These are phyloP conservation scores for Allium fistulosum DNA, from an alignment of 106 monocot genomes.

Conservation along the genomic window DNA sequence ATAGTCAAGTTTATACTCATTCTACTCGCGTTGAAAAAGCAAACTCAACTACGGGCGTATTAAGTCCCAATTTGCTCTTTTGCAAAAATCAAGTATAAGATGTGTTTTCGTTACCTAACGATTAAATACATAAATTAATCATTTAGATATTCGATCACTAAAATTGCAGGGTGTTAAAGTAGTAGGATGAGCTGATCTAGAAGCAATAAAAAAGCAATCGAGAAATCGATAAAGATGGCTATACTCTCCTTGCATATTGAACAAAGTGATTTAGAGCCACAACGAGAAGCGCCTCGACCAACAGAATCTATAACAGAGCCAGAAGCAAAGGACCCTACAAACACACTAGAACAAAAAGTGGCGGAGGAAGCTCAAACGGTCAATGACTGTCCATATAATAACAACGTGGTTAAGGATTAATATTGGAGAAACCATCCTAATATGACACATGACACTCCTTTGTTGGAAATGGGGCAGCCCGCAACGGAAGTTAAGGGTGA, in stretches of 20 bases:
- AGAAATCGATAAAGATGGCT: slow-evolving; percentile 44
- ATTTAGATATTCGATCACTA: too few relatives aligned
- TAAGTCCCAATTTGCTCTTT: too few relatives aligned
- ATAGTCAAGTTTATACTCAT: too few relatives aligned
- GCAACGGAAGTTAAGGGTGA: too few relatives aligned
- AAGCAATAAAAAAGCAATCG: slow-evolving; percentile 50
- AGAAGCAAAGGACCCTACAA: neutral
- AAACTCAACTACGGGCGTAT: too few relatives aligned
- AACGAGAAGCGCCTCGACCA: slow-evolving; percentile 3
- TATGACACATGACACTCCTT: too few relatives aligned
- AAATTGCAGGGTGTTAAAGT: too few relatives aligned
- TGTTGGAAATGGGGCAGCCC: too few relatives aligned
- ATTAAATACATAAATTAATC: too few relatives aligned
- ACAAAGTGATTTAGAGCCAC: slow-evolving; percentile 4
- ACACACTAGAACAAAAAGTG: slow-evolving; percentile 4
- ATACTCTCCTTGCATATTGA: slow-evolving; percentile 37
- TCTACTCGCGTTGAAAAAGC: too few relatives aligned
- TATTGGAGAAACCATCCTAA: neutral
- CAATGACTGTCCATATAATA: slow-evolving; percentile 31
- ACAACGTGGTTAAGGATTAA: slow-evolving; percentile 7
- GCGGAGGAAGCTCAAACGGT: slow-evolving; percentile 34
- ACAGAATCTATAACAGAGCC: neutral
- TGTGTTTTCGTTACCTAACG: too few relatives aligned
- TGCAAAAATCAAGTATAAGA: too few relatives aligned
- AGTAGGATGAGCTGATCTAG: slow-evolving; percentile 29